phyloP scores from a whole-genome alignment of 2,329 filamentous ascomycete genomes.

The Fusarium dimerum region DNA sequence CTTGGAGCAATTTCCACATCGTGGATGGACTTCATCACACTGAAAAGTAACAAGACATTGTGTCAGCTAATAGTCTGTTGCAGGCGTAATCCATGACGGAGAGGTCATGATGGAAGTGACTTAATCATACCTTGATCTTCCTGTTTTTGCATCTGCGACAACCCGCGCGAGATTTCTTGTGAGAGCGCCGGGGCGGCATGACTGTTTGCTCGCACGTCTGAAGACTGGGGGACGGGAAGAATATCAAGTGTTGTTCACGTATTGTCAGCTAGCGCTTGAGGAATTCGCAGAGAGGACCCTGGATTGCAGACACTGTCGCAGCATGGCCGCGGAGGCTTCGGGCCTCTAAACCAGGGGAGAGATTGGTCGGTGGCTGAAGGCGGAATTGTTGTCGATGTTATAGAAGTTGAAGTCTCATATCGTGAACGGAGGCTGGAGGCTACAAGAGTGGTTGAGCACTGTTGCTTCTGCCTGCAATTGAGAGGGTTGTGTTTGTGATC shows the following conservation, averaged over 20 bases:
- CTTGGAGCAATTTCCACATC: conserved; percentile 67
- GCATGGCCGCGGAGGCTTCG: conserved; percentile 34
- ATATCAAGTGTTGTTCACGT: conserved; percentile 13
- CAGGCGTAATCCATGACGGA: no score
- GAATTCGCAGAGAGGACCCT: conserved; percentile 27
- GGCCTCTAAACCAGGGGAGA: conserved; percentile 12
- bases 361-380: conserved; percentile 7
- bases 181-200: conserved; percentile 67
- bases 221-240: neutral
- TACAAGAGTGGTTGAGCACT: conserved; percentile 31
- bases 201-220: conserved; percentile 15
- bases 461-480: conserved; percentile 21
- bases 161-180: conserved; percentile 70
- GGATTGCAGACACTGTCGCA: conserved; percentile 26
- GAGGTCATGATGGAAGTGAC: conserved; percentile 6
- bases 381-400: conserved; percentile 24
- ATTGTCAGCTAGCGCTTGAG: conserved; percentile 24
- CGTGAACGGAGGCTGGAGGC: conserved; percentile 17
- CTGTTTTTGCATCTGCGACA: conserved; percentile 66
- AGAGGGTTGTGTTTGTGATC: conserved; percentile 17
- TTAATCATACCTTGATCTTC: conserved; percentile 64
- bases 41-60: conserved; percentile 27
- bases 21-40: conserved; percentile 67
- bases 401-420: conserved; percentile 20
- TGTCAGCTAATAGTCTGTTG: conserved; percentile 12